These are phyloP conservation scores for Paratinospora sagittata DNA, from an alignment of 164 flowering plant species.

Conservation along the genomic window DNA sequence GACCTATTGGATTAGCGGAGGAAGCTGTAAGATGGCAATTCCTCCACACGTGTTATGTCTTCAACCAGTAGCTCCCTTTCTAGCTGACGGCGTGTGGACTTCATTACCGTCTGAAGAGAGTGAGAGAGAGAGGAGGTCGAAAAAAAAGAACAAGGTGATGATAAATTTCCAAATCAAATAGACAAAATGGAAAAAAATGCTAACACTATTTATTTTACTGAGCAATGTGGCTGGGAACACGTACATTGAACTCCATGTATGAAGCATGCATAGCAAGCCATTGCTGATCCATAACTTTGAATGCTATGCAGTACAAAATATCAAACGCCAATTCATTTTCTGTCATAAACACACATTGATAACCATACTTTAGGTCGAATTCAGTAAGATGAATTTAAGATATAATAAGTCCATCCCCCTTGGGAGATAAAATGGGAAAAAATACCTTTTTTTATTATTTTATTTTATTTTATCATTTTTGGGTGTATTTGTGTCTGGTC, in stretches of 20 bases:
- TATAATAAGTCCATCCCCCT: background rate
- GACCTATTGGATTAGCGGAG: conserved; percentile 23
- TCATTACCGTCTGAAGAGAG: conserved; percentile 62
- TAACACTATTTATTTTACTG: background rate
- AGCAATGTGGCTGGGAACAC: conserved; percentile 7
- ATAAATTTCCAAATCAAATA: background rate
- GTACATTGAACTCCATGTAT: conserved; percentile 92
- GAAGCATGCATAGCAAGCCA: conserved; percentile 93
- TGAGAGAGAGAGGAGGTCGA: too few relatives aligned
- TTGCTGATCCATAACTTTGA: conserved; percentile 80
- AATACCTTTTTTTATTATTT: too few relatives aligned
- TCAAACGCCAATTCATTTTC: conserved; percentile 84
- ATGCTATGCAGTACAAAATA: conserved; percentile 77
- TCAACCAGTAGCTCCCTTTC: conserved; percentile 73
- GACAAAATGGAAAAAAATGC: background rate
- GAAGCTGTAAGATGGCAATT: conserved; percentile 66
- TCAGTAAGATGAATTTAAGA: background rate
- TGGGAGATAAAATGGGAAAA: too few relatives aligned
- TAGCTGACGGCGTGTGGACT: conserved; percentile 73
- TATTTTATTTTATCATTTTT: too few relatives aligned
- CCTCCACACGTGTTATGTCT: conserved; percentile 58
- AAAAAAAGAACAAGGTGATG: background rate
- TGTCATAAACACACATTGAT: conserved; percentile 23
- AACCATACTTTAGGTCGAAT: background rate
- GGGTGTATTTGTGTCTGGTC: too few relatives aligned